These are phyloP conservation scores for Nicotiana sylvestris DNA, from an alignment of 257 asterid genomes.

Conservation along the genomic window DNA sequence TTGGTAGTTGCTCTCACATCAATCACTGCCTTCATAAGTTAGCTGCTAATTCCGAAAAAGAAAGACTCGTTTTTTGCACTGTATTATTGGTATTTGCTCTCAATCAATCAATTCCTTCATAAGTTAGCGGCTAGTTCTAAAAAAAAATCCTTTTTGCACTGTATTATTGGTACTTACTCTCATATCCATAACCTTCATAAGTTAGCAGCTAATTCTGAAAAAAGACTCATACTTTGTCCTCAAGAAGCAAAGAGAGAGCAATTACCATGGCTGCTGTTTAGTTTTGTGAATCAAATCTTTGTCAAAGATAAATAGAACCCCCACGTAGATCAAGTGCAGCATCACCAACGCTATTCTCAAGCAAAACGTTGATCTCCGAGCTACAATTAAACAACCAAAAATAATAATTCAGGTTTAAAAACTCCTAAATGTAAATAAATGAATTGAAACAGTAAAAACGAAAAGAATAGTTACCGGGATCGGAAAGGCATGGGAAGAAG, in stretches of 20 bases:
- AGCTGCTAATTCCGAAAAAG: too few species aligned
- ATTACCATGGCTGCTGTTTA: constrained; percentile 66
- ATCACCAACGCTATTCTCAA: constrained; percentile 71
- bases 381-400: constrained; percentile 26
- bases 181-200: not conserved
- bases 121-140: not conserved
- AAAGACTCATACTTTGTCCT: not conserved
- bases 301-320: constrained; percentile 57
- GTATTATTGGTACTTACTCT: not conserved
- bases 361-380: constrained; percentile 70
- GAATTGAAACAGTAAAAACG: not conserved
- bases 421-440: not conserved
- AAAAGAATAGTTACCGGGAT: constrained; percentile 52
- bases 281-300: constrained; percentile 61
- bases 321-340: constrained; percentile 68
- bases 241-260: not conserved
- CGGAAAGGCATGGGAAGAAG: constrained; percentile 79
- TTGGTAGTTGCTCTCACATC: not conserved
- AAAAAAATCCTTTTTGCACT: not conserved
- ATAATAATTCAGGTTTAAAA: not conserved
- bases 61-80: too few species aligned
- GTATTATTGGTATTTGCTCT: too few species aligned
- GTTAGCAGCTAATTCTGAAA: not conserved
- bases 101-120: not conserved
- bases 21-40: not conserved